Evolutionary conservation across 2,329 filamentous ascomycete species (phyloP).

Genomic region (Cytospora paraplurivora): DNA sequence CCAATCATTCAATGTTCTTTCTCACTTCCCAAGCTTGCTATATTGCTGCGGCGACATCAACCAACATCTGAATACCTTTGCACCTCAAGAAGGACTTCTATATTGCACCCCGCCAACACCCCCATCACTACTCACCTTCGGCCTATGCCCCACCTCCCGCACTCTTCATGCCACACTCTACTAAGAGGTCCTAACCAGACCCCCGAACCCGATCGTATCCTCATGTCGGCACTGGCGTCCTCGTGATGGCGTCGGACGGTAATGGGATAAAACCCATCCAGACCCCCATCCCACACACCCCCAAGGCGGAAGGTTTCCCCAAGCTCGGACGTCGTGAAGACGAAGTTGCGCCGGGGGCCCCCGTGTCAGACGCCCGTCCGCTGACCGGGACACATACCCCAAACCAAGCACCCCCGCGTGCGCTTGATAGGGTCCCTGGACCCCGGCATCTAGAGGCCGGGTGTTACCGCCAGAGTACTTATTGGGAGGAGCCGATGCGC

Average conservation of each 20-base stretch:
- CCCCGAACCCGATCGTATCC: neutral
- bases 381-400: constrained; percentile 1
- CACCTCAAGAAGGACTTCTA: neutral
- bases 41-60: neutral
- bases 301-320: neutral
- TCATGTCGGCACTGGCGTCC: neutral
- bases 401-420: neutral
- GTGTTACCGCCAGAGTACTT: neutral
- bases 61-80: neutral
- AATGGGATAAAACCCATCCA: constrained; percentile 1
- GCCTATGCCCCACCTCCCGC: neutral
- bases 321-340: neutral
- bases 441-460: constrained; percentile 2
- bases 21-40: too few relatives aligned
- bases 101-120: neutral
- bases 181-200: neutral
- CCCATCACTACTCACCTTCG: neutral
- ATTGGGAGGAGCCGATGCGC: neutral
- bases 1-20: too few relatives aligned
- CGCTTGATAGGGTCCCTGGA: neutral
- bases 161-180: neutral
- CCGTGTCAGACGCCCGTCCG: neutral
- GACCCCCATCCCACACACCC: neutral
- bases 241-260: constrained; percentile 1
- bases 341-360: neutral